Percentiles rank a stretch among this genome's conserved stretches.
Conservation (phyloP, 2,329 filamentous ascomycete genomes). For the Aspergillus candidus region DNA sequence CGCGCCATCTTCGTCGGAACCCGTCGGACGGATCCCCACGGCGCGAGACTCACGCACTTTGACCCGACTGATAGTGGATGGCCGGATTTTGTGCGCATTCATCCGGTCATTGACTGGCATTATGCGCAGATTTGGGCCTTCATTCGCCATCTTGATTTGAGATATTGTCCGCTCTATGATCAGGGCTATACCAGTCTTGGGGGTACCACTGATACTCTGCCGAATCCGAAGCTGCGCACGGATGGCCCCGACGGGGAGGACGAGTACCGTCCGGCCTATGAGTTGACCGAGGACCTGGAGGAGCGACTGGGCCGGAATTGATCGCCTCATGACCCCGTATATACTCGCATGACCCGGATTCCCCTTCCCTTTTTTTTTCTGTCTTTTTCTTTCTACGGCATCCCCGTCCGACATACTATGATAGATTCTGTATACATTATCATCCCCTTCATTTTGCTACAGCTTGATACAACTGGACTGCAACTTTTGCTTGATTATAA, state of each 20-base stretch:
- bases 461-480: neutral
- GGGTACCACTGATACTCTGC: constrained; percentile 79
- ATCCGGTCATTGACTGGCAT: constrained; percentile 97
- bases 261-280: constrained; percentile 66
- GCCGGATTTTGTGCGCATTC: constrained; percentile 87
- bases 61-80: constrained; percentile 82
- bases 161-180: constrained; percentile 85
- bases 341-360: too few species aligned
- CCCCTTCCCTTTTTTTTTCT: neutral
- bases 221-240: constrained; percentile 67
- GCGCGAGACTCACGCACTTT: constrained; percentile 70
- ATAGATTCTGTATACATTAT: constrained; percentile 6
- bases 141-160: constrained; percentile 64
- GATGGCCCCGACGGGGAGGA: constrained; percentile 18
- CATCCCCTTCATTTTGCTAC: neutral
- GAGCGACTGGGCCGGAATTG: constrained; percentile 70
- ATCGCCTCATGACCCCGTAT: neutral
- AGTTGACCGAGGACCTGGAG: constrained; percentile 66
- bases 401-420: neutral
- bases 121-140: constrained; percentile 93
- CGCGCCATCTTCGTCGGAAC: constrained; percentile 83
- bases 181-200: constrained; percentile 87
- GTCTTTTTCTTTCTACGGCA: neutral
- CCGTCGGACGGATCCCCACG: constrained; percentile 85
- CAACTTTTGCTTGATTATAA: neutral